Base-by-base conservation (phyloP, 441 rosid species). In the Corymbia calophylla region DNA sequence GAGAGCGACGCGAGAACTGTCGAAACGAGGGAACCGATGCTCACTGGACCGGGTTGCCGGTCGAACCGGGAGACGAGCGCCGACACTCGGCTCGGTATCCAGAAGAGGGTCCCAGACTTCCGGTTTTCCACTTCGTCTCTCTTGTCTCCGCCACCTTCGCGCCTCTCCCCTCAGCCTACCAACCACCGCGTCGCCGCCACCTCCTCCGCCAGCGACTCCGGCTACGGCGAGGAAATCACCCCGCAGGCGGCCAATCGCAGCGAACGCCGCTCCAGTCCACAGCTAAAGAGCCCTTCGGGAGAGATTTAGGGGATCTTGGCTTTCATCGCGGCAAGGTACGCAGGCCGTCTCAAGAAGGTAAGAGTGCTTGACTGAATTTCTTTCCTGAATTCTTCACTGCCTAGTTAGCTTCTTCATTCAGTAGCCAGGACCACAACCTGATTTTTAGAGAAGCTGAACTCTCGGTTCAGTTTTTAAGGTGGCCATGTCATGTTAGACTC, bases 21-120 rank as follows among this genome's bases (percentile, higher is more conserved):
- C 18, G 23, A 44, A 44, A 44, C 13, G 84, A 77, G n/a, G 18
- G 84, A 77, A 44, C 14, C 16, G 51, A n/a, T 77, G n/a, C 51
- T 44, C 23, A 12, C 84, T 44, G 51, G 51, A 44, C 53, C 84
- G 53, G 51, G n/a, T 44, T 44, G 44, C 84, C 84, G 84, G 84
- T 77, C 84, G 51, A 77, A 77, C 84, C 84, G 84, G 48, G 84
- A 35, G 82, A 73, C 27, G 29, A 19, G 2, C 82, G 3, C 23
- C 82, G 64, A 53, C 88, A n/a, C 53, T 88, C 87, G 70, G 92
- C 58, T 68, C 89, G 48, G 87, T 87, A 81, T 51, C 87, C 86
- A 73, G 87, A 87, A 87, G 55, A 99, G 99, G 86, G 96, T 93
- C 89, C 91, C 25, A 96, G 97, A 35, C 95, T 97, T 56, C 93